Conservation (phyloP, 2,329 filamentous ascomycete genomes). For the Knufia fluminis region DNA sequence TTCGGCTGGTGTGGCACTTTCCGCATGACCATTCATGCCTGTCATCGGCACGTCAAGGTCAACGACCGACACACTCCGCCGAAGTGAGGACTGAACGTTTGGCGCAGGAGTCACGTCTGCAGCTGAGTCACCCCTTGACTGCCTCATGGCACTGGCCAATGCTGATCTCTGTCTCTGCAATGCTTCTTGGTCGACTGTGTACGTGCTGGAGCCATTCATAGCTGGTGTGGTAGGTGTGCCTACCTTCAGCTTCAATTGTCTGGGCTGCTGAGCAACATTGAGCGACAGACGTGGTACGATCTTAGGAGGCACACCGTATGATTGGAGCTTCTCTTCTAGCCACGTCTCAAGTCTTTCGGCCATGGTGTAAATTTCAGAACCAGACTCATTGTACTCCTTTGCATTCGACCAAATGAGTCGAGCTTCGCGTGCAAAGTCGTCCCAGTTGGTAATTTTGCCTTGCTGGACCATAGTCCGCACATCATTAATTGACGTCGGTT, state of each 20-base stretch:
- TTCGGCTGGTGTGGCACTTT: conserved; percentile 6
- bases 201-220: conserved; percentile 30
- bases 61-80: conserved; percentile 18
- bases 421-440: conserved; percentile 67
- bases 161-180: conserved; percentile 44
- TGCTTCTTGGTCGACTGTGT: conserved; percentile 45
- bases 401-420: conserved; percentile 82
- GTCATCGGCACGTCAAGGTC: conserved; percentile 17
- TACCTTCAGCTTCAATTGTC: conserved; percentile 67
- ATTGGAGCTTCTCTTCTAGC: conserved; percentile 56
- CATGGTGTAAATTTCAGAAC: conserved; percentile 70
- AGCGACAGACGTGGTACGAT: conserved; percentile 58
- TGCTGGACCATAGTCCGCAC: conserved; percentile 71
- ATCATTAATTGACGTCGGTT: conserved; percentile 68
- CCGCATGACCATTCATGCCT: conserved; percentile 13
- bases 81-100: conserved; percentile 14
- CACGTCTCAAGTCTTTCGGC: conserved; percentile 61
- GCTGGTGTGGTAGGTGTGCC: conserved; percentile 48
- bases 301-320: conserved; percentile 63
- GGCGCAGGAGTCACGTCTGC: conserved; percentile 17
- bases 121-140: conserved; percentile 14
- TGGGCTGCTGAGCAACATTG: conserved; percentile 25
- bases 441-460: conserved; percentile 70
- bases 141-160: conserved; percentile 33
- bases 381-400: conserved; percentile 83